Percentiles rank a stretch among this genome's conserved stretches.
Evolutionary conservation across 2,329 filamentous ascomycete genomes (phyloP).

Genomic region (Talaromyces sp.): DNA sequence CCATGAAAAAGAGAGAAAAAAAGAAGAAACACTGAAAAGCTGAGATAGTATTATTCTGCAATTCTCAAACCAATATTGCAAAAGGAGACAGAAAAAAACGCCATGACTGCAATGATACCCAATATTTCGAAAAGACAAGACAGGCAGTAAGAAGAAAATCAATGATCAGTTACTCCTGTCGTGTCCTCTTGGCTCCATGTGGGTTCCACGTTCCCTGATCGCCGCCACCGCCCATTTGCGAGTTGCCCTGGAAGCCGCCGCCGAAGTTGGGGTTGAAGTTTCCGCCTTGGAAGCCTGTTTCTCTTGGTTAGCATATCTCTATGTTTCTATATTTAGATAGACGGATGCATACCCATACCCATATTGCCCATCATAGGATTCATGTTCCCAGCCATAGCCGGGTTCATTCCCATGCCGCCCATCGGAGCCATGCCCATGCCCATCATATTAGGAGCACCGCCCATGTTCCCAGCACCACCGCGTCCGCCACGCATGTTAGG

Average conservation of each 20-base stretch:
- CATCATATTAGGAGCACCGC: constrained; percentile 45
- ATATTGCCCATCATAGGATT: constrained; percentile 52
- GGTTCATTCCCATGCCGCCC: constrained; percentile 49
- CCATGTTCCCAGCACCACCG: constrained; percentile 43
- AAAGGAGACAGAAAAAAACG: not conserved
- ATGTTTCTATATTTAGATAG: constrained; percentile 6
- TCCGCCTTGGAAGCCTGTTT: constrained; percentile 58
- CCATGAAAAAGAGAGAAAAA: not conserved
- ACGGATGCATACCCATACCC: constrained; percentile 42
- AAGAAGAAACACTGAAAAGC: not conserved
- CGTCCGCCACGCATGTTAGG: constrained; percentile 55
- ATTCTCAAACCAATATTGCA: not conserved
- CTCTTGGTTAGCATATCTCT: constrained; percentile 14
- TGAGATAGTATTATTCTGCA: not conserved
- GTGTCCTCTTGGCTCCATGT: constrained; percentile 71
- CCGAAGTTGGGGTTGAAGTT: constrained; percentile 57
- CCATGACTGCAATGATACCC: not conserved
- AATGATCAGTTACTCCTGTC: constrained; percentile 54
- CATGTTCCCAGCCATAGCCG: constrained; percentile 49
- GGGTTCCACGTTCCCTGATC: constrained; percentile 67
- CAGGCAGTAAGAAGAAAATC: not conserved
- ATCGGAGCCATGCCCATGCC: constrained; percentile 48
- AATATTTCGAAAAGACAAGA: not conserved
- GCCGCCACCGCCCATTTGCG: constrained; percentile 29
- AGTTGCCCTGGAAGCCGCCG: constrained; percentile 58